Evolutionary conservation across 768 basidiomycete species (phyloP).

Genomic region (Nidularia pulvinata): DNA sequence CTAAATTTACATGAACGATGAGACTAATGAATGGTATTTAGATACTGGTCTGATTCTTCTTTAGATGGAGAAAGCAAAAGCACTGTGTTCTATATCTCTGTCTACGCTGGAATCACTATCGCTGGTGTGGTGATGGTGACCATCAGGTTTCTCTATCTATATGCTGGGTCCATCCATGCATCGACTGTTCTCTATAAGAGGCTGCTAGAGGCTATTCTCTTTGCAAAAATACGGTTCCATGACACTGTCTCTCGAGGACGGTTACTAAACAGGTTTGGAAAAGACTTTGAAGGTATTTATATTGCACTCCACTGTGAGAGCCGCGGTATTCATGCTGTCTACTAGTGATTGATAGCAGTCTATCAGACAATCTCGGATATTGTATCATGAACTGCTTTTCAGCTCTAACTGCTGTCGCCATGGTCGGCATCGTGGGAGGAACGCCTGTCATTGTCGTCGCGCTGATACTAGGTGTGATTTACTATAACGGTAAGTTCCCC

Average conservation of each 20-base stretch:
- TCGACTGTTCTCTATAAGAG: not conserved
- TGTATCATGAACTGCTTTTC: not conserved
- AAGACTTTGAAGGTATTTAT: no score
- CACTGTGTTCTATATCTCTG: not conserved
- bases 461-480: constrained; percentile 54
- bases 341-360: not conserved
- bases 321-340: no score
- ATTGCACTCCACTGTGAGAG: no score
- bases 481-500: constrained; percentile 73
- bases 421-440: constrained; percentile 81
- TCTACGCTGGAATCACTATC: not conserved
- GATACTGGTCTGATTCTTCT: not conserved
- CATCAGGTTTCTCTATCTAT: not conserved
- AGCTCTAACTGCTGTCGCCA: constrained; percentile 61
- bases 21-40: no score
- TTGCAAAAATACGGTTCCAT: not conserved
- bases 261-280: not conserved
- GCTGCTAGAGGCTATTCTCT: not conserved
- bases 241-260: not conserved
- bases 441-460: constrained; percentile 68
- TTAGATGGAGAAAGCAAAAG: not conserved
- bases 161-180: not conserved
- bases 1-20: no score
- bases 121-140: not conserved
- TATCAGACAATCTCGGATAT: not conserved